A percentile compares a stretch with the other conserved stretches of the same genome.
Conservation (phyloP, 441 rosid genomes). For the Gossypium schwendimanii region DNA sequence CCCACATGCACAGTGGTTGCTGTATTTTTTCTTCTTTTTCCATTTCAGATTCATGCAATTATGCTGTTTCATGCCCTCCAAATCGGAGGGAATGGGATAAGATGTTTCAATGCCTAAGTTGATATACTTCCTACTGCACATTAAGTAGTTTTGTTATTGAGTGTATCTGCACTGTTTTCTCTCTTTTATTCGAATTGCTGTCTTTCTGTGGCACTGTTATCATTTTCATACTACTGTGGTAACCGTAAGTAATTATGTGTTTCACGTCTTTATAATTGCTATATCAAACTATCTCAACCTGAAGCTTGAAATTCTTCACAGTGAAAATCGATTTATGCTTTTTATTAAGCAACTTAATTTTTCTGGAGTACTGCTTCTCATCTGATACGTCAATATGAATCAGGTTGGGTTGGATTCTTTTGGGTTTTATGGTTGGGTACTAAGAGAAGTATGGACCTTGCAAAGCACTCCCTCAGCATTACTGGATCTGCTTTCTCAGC, state of each 20-base stretch:
- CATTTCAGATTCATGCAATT: background rate
- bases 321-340: background rate
- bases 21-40: background rate
- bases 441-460: constrained; percentile 49
- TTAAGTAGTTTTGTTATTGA: background rate
- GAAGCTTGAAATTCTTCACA: background rate
- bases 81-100: background rate
- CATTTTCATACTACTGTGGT: background rate
- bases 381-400: constrained; percentile 16
- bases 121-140: background rate
- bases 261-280: background rate
- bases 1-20: background rate
- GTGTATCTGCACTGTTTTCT: background rate
- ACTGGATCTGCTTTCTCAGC: constrained; percentile 61
- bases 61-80: background rate
- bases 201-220: background rate
- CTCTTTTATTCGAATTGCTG: background rate
- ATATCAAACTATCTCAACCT: background rate
- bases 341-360: background rate
- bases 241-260: background rate
- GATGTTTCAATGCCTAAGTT: background rate
- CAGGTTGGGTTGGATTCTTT: constrained; percentile 92
- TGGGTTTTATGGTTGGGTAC: constrained; percentile 64
- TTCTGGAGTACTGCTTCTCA: background rate
- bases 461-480: constrained; percentile 47